Evolutionary conservation across 75 land plant species (phyloP), one percentile per base, ranked within the genome.

Genomic region (Pinus tabuliformis): DNA sequence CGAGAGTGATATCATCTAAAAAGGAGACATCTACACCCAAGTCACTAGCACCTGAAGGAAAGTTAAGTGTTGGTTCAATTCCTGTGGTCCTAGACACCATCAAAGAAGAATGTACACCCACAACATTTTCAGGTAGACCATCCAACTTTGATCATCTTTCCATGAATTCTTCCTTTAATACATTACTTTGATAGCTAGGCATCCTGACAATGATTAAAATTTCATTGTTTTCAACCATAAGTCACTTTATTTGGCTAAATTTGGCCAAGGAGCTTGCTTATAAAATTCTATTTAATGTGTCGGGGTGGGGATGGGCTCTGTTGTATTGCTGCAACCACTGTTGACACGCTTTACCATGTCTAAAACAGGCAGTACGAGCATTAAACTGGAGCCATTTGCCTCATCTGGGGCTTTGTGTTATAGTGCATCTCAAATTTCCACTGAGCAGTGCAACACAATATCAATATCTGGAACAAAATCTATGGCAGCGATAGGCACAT

Each of bases 41-140:
- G 49, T 18, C 24, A 33, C 8, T 11, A 7, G 72, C 42, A 17
- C 52, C 72, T 68, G 72, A 68, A 39, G 49, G 42, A 39, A 68
- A 68, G 21, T 42, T 22, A 39, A 9, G 42, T 68, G 22, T 68
- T 42, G 52, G 8, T 37, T 22, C 72, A n/a, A 68, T 42, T 68
- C 72, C 45, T 39, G 49, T 68, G 72, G 24, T 2, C 2, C 1
- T 21, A 42, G 42, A 68, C 24, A 68, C 3, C 54, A n/a, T n/a
- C 6, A 68, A 68, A 42, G 72, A 68, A 68, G 72, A 68, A 68
- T 68, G 52, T 68, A 21, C 11, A 54, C n/a, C 72, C n/a, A 68
- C 54, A n/a, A 2, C n/a, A 20, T 17, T 14, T 37, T 37, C 70
- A 68, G 72, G 72, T 68, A 37, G 42, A 20, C 49, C 42, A 20